Percentiles rank a stretch among this genome's conserved stretches.
These are phyloP conservation scores for Diplocarpon rosae DNA, from an alignment of 2,329 filamentous ascomycete species.

Conservation along the genomic window DNA sequence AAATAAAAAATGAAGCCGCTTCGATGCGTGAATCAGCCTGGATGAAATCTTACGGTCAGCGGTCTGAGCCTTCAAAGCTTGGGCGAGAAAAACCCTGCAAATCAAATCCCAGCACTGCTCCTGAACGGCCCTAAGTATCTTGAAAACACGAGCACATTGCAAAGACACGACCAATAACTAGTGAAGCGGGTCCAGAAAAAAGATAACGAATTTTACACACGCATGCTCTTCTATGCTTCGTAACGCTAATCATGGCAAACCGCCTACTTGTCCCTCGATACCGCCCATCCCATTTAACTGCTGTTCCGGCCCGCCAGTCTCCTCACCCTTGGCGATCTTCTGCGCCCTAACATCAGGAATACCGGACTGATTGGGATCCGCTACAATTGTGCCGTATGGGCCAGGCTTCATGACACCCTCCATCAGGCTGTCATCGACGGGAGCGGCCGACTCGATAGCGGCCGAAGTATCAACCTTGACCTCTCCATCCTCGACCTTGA, in stretches of 20 bases:
- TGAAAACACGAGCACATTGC: too few relatives aligned
- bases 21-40: too few relatives aligned
- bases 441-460: conserved; percentile 16
- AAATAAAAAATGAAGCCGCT: too few relatives aligned
- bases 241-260: conserved; percentile 8
- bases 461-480: conserved; percentile 16
- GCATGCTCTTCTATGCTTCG: too few relatives aligned
- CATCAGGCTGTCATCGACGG: conserved; percentile 7
- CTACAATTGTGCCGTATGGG: conserved; percentile 17
- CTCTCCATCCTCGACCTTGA: conserved; percentile 17
- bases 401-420: conserved; percentile 17
- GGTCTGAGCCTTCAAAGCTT: too few relatives aligned
- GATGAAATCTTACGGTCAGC: too few relatives aligned
- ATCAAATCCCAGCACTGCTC: too few relatives aligned
- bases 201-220: too few relatives aligned
- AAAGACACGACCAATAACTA: too few relatives aligned
- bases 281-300: conserved; percentile 16
- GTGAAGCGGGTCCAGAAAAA: too few relatives aligned
- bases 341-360: conserved; percentile 18
- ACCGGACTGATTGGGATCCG: conserved; percentile 7
- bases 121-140: too few relatives aligned
- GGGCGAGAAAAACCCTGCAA: too few relatives aligned
- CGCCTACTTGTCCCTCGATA: conserved; percentile 14
- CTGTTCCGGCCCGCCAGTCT: conserved; percentile 12
- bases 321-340: conserved; percentile 19